These are phyloP conservation scores for Syzygium aqueum DNA, from an alignment of 345 rosid species.

Conservation along the genomic window DNA sequence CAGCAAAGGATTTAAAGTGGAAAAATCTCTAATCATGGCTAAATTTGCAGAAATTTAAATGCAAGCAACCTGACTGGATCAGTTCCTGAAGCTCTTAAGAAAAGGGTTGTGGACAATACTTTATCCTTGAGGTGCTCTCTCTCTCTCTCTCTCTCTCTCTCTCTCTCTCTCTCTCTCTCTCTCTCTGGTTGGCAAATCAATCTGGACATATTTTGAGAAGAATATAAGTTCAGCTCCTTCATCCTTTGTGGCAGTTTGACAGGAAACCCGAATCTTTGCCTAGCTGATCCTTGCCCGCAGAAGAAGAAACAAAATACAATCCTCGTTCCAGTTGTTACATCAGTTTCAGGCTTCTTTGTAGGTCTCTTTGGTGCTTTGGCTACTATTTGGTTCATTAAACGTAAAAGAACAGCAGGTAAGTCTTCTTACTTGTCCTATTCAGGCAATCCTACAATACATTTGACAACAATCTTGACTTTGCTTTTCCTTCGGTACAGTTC, in stretches of 20 bases:
- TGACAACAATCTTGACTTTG: not conserved
- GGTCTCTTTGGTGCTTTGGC: not conserved
- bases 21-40: not conserved
- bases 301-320: not conserved
- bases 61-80: slow-evolving; percentile 32
- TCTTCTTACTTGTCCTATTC: not conserved
- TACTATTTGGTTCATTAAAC: not conserved
- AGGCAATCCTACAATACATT: not conserved
- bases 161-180: not conserved
- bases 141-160: too few species aligned
- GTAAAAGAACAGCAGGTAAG: not conserved
- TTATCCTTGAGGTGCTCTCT: slow-evolving; percentile 10
- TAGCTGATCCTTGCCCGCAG: not conserved
- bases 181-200: not conserved
- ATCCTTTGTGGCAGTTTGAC: slow-evolving; percentile 14
- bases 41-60: slow-evolving; percentile 21
- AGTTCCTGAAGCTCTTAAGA: slow-evolving; percentile 20
- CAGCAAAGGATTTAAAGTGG: not conserved
- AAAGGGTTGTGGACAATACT: slow-evolving; percentile 15
- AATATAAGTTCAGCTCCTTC: not conserved
- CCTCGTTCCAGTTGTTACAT: not conserved
- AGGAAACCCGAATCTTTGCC: slow-evolving; percentile 27
- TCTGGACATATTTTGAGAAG: not conserved
- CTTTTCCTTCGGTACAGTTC: not conserved
- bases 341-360: not conserved